A percentile compares a stretch with the other conserved stretches of the same genome.
Conservation (phyloP, 305 asterid genomes). For the Fraxinus floribunda region DNA sequence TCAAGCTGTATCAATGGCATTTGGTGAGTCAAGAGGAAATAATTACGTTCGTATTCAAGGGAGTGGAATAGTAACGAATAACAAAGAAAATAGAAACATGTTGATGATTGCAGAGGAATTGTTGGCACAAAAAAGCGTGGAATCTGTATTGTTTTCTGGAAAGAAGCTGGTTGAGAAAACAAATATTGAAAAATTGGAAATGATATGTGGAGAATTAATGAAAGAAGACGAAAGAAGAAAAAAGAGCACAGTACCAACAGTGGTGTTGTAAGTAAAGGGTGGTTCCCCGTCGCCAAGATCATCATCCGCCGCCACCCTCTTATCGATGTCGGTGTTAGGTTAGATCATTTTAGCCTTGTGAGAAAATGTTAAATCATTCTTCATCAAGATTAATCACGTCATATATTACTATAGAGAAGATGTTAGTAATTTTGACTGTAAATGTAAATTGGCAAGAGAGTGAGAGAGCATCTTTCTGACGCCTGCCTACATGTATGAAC, state of each 20-base stretch:
- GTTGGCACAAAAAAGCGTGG: slow-evolving; percentile 60
- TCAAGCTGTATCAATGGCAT: slow-evolving; percentile 86
- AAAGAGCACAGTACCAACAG: slow-evolving; percentile 40
- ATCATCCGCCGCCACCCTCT: slow-evolving; percentile 59
- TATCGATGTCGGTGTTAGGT: no score
- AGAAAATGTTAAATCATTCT: no score
- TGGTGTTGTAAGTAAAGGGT: slow-evolving; percentile 27
- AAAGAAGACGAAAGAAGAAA: slow-evolving; percentile 64
- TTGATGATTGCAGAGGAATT: slow-evolving; percentile 42
- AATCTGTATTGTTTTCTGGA: slow-evolving; percentile 59
- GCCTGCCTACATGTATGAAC: no score
- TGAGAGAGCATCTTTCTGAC: no score
- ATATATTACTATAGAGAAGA: no score
- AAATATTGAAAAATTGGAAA: slow-evolving; percentile 58
- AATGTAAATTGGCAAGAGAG: no score
- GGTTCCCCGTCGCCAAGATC: slow-evolving; percentile 47
- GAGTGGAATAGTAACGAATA: slow-evolving; percentile 25
- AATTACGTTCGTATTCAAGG: slow-evolving; percentile 70
- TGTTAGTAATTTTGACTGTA: no score
- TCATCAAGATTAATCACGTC: no score
- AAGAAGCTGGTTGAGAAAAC: slow-evolving; percentile 51
- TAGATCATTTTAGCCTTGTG: no score
- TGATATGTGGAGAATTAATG: slow-evolving; percentile 48
- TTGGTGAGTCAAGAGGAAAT: slow-evolving; percentile 45
- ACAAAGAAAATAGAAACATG: background rate